Conservation (phyloP, 2,329 filamentous ascomycete genomes). For the Tolypocladium album region DNA sequence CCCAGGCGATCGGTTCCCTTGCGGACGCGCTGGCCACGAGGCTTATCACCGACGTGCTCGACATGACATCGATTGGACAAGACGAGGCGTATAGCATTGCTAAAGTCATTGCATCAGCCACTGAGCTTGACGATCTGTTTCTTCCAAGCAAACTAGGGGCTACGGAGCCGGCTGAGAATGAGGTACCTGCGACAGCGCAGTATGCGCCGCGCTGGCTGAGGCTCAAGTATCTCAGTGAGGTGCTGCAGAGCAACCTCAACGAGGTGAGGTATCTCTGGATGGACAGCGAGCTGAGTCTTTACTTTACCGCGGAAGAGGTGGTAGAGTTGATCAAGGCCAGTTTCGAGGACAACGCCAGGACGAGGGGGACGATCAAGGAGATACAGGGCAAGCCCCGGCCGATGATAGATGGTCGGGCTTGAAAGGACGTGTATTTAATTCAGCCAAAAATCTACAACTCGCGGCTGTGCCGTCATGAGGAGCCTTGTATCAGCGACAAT, state of each 20-base stretch:
- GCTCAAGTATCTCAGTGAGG: conserved; percentile 52
- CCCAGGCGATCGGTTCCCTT: conserved; percentile 50
- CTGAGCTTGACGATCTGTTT: conserved; percentile 50
- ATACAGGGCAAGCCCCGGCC: conserved; percentile 42
- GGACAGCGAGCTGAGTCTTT: conserved; percentile 54
- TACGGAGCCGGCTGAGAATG: conserved; percentile 18
- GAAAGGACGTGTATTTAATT: neutral
- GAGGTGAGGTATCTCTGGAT: conserved; percentile 55
- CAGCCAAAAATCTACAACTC: neutral
- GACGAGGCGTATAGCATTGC: conserved; percentile 55
- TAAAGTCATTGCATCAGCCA: conserved; percentile 44
- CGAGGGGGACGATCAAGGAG: conserved; percentile 46
- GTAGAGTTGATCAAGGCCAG: conserved; percentile 51
- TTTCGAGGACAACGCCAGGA: conserved; percentile 52
- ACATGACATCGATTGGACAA: conserved; percentile 49
- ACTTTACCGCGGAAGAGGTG: conserved; percentile 50
- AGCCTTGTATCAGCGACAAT: neutral
- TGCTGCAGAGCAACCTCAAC: conserved; percentile 55
- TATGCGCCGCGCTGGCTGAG: conserved; percentile 53
- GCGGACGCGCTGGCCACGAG: conserved; percentile 49
- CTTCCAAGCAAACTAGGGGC: conserved; percentile 29
- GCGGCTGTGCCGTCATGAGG: neutral
- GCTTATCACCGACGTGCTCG: conserved; percentile 50
- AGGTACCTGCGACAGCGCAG: conserved; percentile 45
- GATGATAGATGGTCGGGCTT: conserved; percentile 2